Conservation (phyloP, 2,329 filamentous ascomycete species). For the Sarocladium strictum region DNA sequence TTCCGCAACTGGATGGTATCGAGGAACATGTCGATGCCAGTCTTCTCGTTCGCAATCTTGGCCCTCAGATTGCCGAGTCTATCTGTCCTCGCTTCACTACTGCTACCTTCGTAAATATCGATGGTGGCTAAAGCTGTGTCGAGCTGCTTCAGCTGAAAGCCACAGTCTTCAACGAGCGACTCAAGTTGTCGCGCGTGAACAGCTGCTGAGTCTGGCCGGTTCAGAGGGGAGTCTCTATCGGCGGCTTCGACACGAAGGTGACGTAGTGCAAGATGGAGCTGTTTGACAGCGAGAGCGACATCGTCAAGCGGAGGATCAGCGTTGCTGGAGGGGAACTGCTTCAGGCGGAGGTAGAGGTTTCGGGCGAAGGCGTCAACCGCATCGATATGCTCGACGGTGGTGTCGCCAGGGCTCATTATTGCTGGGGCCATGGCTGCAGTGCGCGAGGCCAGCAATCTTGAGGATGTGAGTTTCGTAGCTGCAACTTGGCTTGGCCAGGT, state of each 20-base stretch:
- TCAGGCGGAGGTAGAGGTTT: conserved; percentile 48
- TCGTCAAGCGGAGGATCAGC: conserved; percentile 43
- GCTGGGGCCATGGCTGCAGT: neutral
- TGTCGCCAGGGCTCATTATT: neutral
- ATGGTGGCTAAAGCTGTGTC: conserved; percentile 43
- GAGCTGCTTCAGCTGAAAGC: conserved; percentile 49
- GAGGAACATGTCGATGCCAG: conserved; percentile 49
- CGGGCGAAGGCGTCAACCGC: conserved; percentile 49
- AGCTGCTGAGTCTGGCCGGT: conserved; percentile 24
- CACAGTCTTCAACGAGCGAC: conserved; percentile 48
- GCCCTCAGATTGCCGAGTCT: conserved; percentile 35
- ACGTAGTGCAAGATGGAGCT: conserved; percentile 49
- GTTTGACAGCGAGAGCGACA: conserved; percentile 43
- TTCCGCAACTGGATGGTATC: conserved; percentile 51
- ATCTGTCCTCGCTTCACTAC: conserved; percentile 28
- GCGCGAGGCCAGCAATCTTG: neutral
- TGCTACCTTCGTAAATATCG: conserved; percentile 19
- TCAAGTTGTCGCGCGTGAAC: conserved; percentile 44
- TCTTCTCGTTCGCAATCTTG: conserved; percentile 46
- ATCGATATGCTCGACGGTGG: conserved; percentile 39
- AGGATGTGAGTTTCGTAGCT: neutral
- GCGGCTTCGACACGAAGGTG: conserved; percentile 53
- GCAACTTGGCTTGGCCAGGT: neutral
- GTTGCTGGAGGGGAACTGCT: conserved; percentile 23
- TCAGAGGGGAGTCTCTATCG: conserved; percentile 50